Percentiles rank a stretch among this genome's conserved stretches.
Conservation (phyloP, 192 early-diverging fungal genomes). For the Coemansia sp. region DNA sequence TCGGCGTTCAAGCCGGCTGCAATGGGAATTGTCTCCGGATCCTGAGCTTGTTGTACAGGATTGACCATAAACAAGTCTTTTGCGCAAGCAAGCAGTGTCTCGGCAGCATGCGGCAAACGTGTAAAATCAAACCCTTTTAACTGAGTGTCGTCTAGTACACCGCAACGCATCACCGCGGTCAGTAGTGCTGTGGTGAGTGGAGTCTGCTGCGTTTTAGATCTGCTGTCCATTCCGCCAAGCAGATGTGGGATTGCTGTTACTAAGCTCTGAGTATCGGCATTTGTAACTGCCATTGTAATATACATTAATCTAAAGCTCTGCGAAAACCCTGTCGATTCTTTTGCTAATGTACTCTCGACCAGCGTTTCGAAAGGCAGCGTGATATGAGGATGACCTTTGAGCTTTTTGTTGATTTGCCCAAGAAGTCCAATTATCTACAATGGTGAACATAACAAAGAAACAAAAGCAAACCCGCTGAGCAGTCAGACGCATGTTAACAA, state of each 20-base stretch:
- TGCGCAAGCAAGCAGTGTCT: constrained; percentile 16
- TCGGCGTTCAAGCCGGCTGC: constrained; percentile 19
- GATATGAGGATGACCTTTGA: constrained; percentile 63
- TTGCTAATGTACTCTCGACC: constrained; percentile 59
- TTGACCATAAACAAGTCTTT: constrained; percentile 28
- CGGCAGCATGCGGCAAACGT: not conserved
- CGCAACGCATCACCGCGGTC: constrained; percentile 55
- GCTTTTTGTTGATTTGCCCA: constrained; percentile 82
- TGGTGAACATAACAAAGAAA: not conserved
- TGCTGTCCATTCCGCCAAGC: constrained; percentile 59
- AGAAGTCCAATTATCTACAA: constrained; percentile 72
- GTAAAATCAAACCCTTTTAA: constrained; percentile 11
- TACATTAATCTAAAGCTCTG: constrained; percentile 85
- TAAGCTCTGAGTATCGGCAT: constrained; percentile 52
- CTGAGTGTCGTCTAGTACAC: constrained; percentile 23
- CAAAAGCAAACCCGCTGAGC: not conserved
- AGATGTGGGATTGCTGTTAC: constrained; percentile 60
- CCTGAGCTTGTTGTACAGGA: not conserved
- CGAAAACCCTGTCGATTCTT: constrained; percentile 56
- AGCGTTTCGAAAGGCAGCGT: constrained; percentile 63
- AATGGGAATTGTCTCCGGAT: constrained; percentile 1
- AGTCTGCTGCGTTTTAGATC: constrained; percentile 62
- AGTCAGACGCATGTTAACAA: not conserved
- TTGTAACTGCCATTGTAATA: constrained; percentile 72
- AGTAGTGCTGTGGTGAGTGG: constrained; percentile 66